Evolutionary conservation across 2,329 filamentous ascomycete species (phyloP).

Genomic region (Colletotrichum tamarilloi): DNA sequence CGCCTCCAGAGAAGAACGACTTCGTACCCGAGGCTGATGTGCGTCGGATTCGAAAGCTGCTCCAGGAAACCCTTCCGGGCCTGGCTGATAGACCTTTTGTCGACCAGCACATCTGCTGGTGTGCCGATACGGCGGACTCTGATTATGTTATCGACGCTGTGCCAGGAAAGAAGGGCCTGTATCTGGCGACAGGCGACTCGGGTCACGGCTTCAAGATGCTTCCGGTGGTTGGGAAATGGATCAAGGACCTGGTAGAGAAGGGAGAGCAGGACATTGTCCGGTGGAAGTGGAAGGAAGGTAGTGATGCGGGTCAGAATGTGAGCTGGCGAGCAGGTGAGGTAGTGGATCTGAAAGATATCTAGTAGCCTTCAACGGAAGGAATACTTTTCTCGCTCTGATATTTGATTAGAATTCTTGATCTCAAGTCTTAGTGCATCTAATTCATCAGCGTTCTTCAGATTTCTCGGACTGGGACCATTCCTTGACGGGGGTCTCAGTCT

Average conservation of each 20-base stretch:
- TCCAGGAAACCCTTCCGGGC: slow-evolving; percentile 62
- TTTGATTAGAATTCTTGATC: too few species aligned
- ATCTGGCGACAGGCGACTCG: slow-evolving; percentile 67
- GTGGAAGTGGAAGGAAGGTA: slow-evolving; percentile 63
- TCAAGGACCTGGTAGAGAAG: slow-evolving; percentile 57
- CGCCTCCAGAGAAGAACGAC: slow-evolving; percentile 52
- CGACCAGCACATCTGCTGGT: slow-evolving; percentile 69
- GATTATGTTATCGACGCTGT: slow-evolving; percentile 71
- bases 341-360: slow-evolving; percentile 39
- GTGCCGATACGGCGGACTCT: slow-evolving; percentile 69
- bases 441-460: too few species aligned
- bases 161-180: slow-evolving; percentile 58
- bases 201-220: slow-evolving; percentile 74
- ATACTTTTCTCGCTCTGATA: background rate
- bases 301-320: slow-evolving; percentile 41
- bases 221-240: slow-evolving; percentile 64
- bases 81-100: slow-evolving; percentile 66
- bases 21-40: slow-evolving; percentile 67
- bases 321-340: slow-evolving; percentile 48
- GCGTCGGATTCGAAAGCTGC: slow-evolving; percentile 57
- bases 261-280: slow-evolving; percentile 53
- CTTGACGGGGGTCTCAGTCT: too few species aligned
- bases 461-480: too few species aligned
- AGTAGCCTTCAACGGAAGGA: background rate
- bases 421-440: too few species aligned